phyloP scores from a whole-genome alignment of 495 filamentous ascomycete genomes.

The Physcia stellaris region DNA sequence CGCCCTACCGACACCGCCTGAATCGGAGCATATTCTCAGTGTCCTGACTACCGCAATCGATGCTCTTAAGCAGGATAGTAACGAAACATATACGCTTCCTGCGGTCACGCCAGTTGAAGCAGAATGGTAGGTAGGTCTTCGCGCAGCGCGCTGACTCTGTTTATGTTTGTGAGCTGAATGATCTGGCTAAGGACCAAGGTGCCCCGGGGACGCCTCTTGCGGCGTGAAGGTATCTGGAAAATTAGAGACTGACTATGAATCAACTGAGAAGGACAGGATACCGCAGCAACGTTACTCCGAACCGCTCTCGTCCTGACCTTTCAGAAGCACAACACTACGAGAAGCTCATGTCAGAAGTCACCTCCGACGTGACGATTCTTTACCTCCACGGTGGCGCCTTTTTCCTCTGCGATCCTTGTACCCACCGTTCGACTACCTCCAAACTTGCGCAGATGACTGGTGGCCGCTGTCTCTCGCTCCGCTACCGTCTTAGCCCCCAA shows the following conservation, averaged over 20 bases:
- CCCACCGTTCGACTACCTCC: constrained; percentile 37
- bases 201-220: too few relatives aligned
- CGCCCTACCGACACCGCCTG: constrained; percentile 39
- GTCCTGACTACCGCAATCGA: constrained; percentile 50
- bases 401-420: constrained; percentile 63
- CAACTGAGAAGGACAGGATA: too few relatives aligned
- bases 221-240: too few relatives aligned
- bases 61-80: constrained; percentile 36
- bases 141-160: too few relatives aligned
- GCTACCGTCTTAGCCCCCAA: constrained; percentile 83
- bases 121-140: too few relatives aligned
- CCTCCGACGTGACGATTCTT: constrained; percentile 52
- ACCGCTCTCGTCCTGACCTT: constrained; percentile 40
- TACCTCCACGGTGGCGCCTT: constrained; percentile 90
- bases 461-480: constrained; percentile 56
- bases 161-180: too few relatives aligned
- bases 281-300: constrained; percentile 40
- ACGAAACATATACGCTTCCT: constrained; percentile 32
- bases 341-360: constrained; percentile 56
- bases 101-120: constrained; percentile 49
- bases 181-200: too few relatives aligned
- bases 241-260: too few relatives aligned
- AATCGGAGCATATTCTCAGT: constrained; percentile 42
- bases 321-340: constrained; percentile 60
- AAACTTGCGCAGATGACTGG: constrained; percentile 35